Evolutionary conservation across 176 grass and related monocot genomes (phyloP).

Genomic region (Musa acuminata): DNA sequence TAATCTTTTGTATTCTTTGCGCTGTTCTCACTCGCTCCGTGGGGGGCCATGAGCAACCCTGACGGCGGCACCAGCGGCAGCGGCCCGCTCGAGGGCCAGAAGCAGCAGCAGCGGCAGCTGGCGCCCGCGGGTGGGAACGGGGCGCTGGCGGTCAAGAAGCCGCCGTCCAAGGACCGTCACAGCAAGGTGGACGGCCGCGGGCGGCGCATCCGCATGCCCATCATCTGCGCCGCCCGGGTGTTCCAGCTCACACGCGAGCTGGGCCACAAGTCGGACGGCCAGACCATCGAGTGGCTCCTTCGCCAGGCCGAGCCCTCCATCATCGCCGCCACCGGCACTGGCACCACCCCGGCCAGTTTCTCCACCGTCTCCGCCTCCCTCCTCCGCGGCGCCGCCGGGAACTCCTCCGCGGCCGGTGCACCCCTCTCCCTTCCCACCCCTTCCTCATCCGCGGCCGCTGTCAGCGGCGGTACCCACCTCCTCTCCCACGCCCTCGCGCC

Average conservation of each 20-base stretch:
- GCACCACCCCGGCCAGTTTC: constrained; percentile 16
- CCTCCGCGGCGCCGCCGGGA: background rate
- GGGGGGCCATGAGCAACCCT: constrained; percentile 15
- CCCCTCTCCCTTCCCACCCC: background rate
- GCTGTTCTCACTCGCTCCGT: background rate
- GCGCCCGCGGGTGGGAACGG: background rate
- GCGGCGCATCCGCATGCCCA: constrained; percentile 19
- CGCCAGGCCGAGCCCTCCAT: constrained; percentile 23
- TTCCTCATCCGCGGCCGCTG: background rate
- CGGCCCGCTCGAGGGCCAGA: constrained; percentile 1
- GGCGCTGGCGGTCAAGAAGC: constrained; percentile 8
- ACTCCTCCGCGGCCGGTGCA: background rate
- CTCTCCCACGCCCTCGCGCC: constrained; percentile 7
- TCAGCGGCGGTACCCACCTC: background rate
- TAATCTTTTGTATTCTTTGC: background rate
- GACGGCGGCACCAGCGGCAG: constrained; percentile 6
- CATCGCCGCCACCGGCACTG: constrained; percentile 22
- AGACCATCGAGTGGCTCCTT: constrained; percentile 26
- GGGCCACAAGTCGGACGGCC: constrained; percentile 18
- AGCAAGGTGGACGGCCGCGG: constrained; percentile 24
- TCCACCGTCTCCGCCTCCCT: background rate
- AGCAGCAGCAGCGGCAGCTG: constrained; percentile 2
- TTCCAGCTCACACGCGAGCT: constrained; percentile 23
- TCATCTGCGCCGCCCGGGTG: constrained; percentile 19
- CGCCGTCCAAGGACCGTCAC: constrained; percentile 14